Conservation (phyloP, 169 alveolate species). For the Besnoitia besnoiti region DNA sequence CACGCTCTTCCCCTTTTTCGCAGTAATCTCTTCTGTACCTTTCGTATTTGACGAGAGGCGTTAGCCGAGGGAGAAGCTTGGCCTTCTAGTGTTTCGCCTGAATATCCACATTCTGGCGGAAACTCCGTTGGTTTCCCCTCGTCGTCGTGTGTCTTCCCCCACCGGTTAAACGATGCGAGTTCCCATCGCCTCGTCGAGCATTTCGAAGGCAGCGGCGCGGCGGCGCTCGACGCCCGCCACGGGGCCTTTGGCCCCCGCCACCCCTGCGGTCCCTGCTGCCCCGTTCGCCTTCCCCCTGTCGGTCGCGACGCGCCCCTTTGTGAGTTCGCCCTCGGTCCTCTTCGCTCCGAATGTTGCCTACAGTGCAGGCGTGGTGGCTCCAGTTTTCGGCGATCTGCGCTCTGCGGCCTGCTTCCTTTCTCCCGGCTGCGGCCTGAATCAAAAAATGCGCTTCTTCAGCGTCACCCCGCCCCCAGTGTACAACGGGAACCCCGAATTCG, state of each 20-base stretch:
- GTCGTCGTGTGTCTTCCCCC: background rate
- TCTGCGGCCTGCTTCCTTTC: background rate
- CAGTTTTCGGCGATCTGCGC: background rate
- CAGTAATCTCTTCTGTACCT: too few species aligned
- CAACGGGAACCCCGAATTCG: background rate
- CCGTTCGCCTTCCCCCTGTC: background rate
- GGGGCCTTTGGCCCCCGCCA: background rate
- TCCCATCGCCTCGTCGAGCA: conserved; percentile 9
- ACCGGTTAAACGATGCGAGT: background rate
- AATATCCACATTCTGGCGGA: background rate
- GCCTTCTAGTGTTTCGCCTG: too few species aligned
- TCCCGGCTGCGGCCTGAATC: background rate
- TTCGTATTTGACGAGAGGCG: too few species aligned
- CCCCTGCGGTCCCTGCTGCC: background rate
- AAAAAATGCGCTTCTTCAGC: background rate
- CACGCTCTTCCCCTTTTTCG: too few species aligned
- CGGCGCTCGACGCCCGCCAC: background rate
- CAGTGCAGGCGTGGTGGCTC: background rate
- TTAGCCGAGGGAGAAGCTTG: too few species aligned
- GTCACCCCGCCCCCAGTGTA: background rate
- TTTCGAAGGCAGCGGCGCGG: background rate
- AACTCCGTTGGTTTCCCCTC: background rate
- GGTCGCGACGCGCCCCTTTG: background rate
- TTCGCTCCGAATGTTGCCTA: background rate
- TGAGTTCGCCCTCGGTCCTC: background rate